Base-by-base conservation (phyloP, 371 early-diverging fungal species). In the Saksenaea vasiformis region DNA sequence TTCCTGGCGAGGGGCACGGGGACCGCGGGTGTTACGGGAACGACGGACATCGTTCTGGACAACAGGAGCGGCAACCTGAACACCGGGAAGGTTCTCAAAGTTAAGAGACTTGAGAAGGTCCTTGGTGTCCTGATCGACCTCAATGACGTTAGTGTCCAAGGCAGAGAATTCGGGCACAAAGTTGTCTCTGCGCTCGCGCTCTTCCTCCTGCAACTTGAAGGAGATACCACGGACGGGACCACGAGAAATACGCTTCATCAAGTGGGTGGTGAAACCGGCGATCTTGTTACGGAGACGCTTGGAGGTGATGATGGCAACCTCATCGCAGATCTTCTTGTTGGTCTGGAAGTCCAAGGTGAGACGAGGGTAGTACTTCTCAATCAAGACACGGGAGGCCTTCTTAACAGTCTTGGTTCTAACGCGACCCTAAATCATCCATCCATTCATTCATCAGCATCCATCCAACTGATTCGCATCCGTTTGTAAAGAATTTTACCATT, bases 251-350 rank as follows among this genome's bases (percentile, higher is more conserved):
- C 99, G 96, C 88, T 96, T 96, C 98, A 99, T 98, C 90, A 99
- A 90, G 83, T 98, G 98, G 71, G 99, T 99, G 83, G 99, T 97
- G 94, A 98, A 99, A 73, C 99, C 99, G 73, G 99, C 99, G 76
- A 99, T 97, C 93, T 99, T 97, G 93, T 99, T 99, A 84, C 99
- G 94, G 76, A 99, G 93, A 76, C 98, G 95, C 95, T 99, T 99
- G 78, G 98, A 93, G 71, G 97, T 87, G 73, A 99, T 97, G 80
- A 97, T 92, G 71, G 99, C 97, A 62, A 99, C 98, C 83, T 98
- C 99, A 83, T 93, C 92, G 79, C 92, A 90, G 80, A 99, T 96
- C 84, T 92, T 92, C 94, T 99, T 98, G 96, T 99, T 99, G 89
- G 97, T 95, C 85, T 99, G 99, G 94, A 99, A 99, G 82, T 99